These are phyloP conservation scores for Collybia mongolica DNA, from an alignment of 768 basidiomycete genomes.

Conservation along the genomic window DNA sequence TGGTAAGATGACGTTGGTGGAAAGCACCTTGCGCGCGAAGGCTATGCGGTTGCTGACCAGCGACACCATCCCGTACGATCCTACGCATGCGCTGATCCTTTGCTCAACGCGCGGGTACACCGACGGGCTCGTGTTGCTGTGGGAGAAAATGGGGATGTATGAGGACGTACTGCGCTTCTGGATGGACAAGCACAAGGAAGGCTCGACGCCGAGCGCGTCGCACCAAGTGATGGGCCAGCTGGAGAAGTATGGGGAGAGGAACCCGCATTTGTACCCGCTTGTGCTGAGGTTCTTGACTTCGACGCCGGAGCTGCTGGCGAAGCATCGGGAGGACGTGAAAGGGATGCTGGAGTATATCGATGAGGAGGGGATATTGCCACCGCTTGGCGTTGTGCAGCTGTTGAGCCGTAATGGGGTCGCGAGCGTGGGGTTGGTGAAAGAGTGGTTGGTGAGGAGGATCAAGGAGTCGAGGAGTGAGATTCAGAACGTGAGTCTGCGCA, in stretches of 20 bases:
- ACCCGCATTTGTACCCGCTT: conserved; percentile 80
- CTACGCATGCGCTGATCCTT: conserved; percentile 90
- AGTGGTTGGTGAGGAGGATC: conserved; percentile 84
- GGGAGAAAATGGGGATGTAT: conserved; percentile 95
- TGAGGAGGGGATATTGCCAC: conserved; percentile 79
- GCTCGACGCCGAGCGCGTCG: conserved; percentile 32
- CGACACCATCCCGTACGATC: conserved; percentile 71
- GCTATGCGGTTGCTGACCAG: conserved; percentile 72
- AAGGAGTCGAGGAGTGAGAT: conserved; percentile 73
- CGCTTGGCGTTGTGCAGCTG: conserved; percentile 86
- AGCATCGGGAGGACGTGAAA: conserved; percentile 71
- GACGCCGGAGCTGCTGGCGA: conserved; percentile 65
- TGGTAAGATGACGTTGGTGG: conserved; percentile 25
- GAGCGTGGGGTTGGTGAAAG: conserved; percentile 88
- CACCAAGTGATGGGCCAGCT: conserved; percentile 72
- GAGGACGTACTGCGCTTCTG: conserved; percentile 93
- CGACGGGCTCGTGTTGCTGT: conserved; percentile 82
- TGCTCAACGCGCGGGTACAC: conserved; percentile 86
- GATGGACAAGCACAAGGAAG: conserved; percentile 70
- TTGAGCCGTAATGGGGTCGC: conserved; percentile 87
- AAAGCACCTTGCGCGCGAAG: conserved; percentile 50
- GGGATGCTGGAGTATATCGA: conserved; percentile 78
- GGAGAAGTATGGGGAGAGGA: conserved; percentile 64
- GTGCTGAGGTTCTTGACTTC: conserved; percentile 90
- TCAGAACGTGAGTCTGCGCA: conserved; percentile 64